Evolutionary conservation across 305 asterid genomes (phyloP), one percentile per base, ranked within the genome.

Genomic region (Euphrasia arctica): DNA sequence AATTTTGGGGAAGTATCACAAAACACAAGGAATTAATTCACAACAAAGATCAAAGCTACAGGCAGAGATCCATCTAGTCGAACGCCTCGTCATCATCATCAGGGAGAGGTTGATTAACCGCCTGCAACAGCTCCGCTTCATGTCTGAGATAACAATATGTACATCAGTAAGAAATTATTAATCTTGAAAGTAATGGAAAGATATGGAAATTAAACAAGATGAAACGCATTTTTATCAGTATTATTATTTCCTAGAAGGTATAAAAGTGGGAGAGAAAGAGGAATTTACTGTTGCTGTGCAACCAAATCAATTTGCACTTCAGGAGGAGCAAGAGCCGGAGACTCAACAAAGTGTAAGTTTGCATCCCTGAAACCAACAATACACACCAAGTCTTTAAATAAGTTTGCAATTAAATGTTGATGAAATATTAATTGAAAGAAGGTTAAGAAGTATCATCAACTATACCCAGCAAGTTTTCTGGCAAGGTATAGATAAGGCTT

Each of bases 401-500:
- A 45, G 15, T 4, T 51, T 5, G 22, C 25, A 51, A 15, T 13
- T 22, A 3, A n/a, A 13, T n/a, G 8, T 48, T 0, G 13, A 13
- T 22, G 4, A 12, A n/a, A 12, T 48, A 12, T n/a, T n/a, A 4
- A 12, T 5, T 48, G 0, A 3, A 47, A 47, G n/a, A 12, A 47
- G 2, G 6, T 3, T 12, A n/a, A 48, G 13, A 48, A 4, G 54
- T 12, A 13, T 13, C 8, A 48, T 18, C 22, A 18, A 13, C 4
- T n/a, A n/a, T 76, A 78, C 83, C 89, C 89, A 57, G 86, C 89
- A 69, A 83, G 89, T 66, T 80, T 77, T 73, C 85, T 67, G 60
- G 85, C 81, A 66, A 88, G 89, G 70, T 88, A 88, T 41, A 88
- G 70, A 85, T 83, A 88, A 28, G 96, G 96, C 86, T 88, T 87